phyloP scores from a whole-genome alignment of 2,329 filamentous ascomycete genomes.

The Aspergillus brasiliensis region DNA sequence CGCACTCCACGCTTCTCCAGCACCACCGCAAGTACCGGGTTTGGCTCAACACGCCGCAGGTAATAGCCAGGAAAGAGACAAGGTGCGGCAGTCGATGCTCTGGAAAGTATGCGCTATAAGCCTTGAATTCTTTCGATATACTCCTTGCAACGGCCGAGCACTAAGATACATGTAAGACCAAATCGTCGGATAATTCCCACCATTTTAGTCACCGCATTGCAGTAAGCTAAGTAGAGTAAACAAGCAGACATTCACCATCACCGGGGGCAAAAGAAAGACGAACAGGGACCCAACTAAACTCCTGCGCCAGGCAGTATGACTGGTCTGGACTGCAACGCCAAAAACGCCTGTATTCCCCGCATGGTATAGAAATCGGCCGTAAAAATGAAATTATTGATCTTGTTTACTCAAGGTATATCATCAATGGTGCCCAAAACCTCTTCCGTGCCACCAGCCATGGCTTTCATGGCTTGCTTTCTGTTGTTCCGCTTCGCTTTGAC shows the following conservation, averaged over 20 bases:
- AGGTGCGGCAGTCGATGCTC: background rate
- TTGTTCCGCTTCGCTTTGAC: slow-evolving; percentile 33
- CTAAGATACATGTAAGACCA: background rate
- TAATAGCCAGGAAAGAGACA: slow-evolving; percentile 19
- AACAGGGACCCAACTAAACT: slow-evolving; percentile 2
- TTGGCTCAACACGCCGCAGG: slow-evolving; percentile 48
- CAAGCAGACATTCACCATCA: slow-evolving; percentile 3
- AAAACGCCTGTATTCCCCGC: slow-evolving; percentile 8
- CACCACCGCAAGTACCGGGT: slow-evolving; percentile 43
- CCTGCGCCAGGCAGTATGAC: background rate
- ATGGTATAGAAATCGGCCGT: slow-evolving; percentile 4
- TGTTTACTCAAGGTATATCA: slow-evolving; percentile 29
- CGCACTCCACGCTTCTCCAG: slow-evolving; percentile 37
- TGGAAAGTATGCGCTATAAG: background rate
- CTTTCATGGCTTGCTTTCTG: slow-evolving; percentile 32
- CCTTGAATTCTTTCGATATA: background rate
- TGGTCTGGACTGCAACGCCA: slow-evolving; percentile 8
- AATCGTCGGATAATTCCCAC: background rate
- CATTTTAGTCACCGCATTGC: background rate
- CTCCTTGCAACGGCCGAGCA: background rate
- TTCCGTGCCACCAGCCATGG: slow-evolving; percentile 39
- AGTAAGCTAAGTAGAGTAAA: background rate
- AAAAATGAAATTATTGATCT: slow-evolving; percentile 1
- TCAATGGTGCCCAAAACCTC: slow-evolving; percentile 46
- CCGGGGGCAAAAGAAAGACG: background rate